Evolutionary conservation across 106 monocot species (phyloP).

Genomic region (Dioscorea zingiberensis): DNA sequence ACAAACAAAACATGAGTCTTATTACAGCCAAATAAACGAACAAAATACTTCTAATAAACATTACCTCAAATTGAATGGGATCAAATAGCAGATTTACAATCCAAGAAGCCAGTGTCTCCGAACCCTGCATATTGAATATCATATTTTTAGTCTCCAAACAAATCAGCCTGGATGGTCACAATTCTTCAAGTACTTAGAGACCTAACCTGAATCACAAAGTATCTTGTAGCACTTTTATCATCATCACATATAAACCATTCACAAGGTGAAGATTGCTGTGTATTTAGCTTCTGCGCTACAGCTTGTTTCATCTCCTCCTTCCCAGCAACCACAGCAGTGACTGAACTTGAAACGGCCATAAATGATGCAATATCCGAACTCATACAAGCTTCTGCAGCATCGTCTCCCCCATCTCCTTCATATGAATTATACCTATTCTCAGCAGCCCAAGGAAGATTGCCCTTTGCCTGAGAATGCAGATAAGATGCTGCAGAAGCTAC

Average conservation of each 20-base stretch:
- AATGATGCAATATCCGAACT: conserved; percentile 44
- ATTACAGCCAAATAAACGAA: no score
- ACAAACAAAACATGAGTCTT: no score
- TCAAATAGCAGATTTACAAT: conserved; percentile 97
- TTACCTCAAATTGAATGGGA: conserved; percentile 87
- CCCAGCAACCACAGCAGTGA: conserved; percentile 78
- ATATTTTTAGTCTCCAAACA: background rate
- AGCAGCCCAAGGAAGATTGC: conserved; percentile 24
- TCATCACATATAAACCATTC: conserved; percentile 94
- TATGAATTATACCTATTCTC: background rate
- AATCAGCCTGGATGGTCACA: background rate
- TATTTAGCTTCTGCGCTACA: conserved; percentile 64
- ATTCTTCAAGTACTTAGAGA: background rate
- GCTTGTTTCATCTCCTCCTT: conserved; percentile 69
- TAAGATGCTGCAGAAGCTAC: conserved; percentile 75
- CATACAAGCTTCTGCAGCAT: background rate
- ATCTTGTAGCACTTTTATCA: conserved; percentile 51
- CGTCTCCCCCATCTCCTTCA: background rate
- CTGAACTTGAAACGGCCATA: conserved; percentile 65
- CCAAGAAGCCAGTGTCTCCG: conserved; percentile 85
- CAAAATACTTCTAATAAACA: background rate
- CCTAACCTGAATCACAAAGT: conserved; percentile 82
- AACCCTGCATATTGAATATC: conserved; percentile 49
- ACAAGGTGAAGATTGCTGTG: conserved; percentile 44
- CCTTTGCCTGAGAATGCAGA: conserved; percentile 40